These are phyloP conservation scores for Calonectria pauciramosa DNA, from an alignment of 2,329 filamentous ascomycete genomes.

Conservation along the genomic window DNA sequence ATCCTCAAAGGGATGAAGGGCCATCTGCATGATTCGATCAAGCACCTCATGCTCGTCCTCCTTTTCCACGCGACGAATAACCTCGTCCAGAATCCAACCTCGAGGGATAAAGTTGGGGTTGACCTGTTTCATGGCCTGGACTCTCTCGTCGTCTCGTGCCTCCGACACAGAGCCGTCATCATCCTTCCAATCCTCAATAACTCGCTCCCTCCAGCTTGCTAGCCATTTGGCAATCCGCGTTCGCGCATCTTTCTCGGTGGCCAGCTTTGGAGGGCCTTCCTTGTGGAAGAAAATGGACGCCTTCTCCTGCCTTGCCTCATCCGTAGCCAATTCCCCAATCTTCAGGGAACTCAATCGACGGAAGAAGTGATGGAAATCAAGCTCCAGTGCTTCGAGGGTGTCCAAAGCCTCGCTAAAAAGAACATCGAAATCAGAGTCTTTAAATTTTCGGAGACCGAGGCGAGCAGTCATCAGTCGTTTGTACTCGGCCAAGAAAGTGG, in stretches of 20 bases:
- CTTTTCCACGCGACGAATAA: slow-evolving; percentile 91
- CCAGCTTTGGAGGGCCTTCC: slow-evolving; percentile 73
- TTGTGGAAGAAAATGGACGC: slow-evolving; percentile 85
- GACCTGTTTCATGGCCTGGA: slow-evolving; percentile 82
- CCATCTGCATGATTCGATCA: slow-evolving; percentile 84
- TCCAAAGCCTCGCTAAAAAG: slow-evolving; percentile 89
- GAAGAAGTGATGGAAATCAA: slow-evolving; percentile 98
- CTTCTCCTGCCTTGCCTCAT: slow-evolving; percentile 71
- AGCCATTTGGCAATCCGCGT: slow-evolving; percentile 84
- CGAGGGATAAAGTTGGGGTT: slow-evolving; percentile 96
- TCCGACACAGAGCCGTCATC: slow-evolving; percentile 54
- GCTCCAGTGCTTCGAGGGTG: slow-evolving; percentile 81
- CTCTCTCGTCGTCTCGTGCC: slow-evolving; percentile 72
- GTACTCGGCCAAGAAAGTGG: slow-evolving; percentile 90
- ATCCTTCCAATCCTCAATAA: slow-evolving; percentile 82
- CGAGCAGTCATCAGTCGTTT: slow-evolving; percentile 85
- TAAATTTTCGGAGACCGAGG: slow-evolving; percentile 79
- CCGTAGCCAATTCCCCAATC: slow-evolving; percentile 73
- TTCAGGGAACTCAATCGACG: slow-evolving; percentile 78
- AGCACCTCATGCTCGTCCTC: slow-evolving; percentile 85
- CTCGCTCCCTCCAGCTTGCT: slow-evolving; percentile 78
- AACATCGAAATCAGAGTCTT: slow-evolving; percentile 81
- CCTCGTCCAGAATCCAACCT: slow-evolving; percentile 92
- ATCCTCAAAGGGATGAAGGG: slow-evolving; percentile 87
- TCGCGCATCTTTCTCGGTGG: slow-evolving; percentile 74